Evolutionary conservation across 768 basidiomycete species (phyloP).

Genomic region (Podaxis rugospora): DNA sequence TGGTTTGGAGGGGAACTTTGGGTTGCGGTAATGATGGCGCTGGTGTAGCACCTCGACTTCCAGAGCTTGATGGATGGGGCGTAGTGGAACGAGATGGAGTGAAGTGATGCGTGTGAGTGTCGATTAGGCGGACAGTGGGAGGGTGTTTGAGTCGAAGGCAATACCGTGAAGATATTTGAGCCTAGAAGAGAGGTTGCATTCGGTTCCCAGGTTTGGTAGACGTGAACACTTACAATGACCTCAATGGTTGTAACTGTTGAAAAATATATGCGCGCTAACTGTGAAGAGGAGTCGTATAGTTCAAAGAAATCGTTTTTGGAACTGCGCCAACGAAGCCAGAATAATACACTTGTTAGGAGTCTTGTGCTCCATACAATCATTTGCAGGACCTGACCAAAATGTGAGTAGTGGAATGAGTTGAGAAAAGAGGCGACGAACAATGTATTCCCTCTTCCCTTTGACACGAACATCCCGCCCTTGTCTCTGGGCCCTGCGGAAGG

Average conservation of each 20-base stretch:
- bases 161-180: slow-evolving; percentile 44
- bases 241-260: slow-evolving; percentile 44
- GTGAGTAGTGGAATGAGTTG: background rate
- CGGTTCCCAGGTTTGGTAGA: slow-evolving; percentile 2
- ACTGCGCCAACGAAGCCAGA: slow-evolving; percentile 36
- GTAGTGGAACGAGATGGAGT: slow-evolving; percentile 41
- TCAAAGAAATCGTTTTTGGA: slow-evolving; percentile 34
- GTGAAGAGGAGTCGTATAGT: slow-evolving; percentile 30
- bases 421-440: slow-evolving; percentile 36
- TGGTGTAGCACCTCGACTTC: slow-evolving; percentile 15
- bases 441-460: slow-evolving; percentile 58
- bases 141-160: slow-evolving; percentile 64
- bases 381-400: slow-evolving; percentile 50
- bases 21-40: slow-evolving; percentile 13
- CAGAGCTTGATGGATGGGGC: slow-evolving; percentile 26
- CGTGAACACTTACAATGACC: slow-evolving; percentile 42
- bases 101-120: slow-evolving; percentile 42
- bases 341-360: slow-evolving; percentile 41
- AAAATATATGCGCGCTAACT: slow-evolving; percentile 42
- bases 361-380: slow-evolving; percentile 54
- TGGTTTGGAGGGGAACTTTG: slow-evolving; percentile 14
- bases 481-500: slow-evolving; percentile 50
- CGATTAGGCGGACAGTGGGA: slow-evolving; percentile 65
- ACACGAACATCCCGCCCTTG: slow-evolving; percentile 73
- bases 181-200: slow-evolving; percentile 30